Percentiles rank a stretch among this genome's conserved stretches.
Conservation (phyloP, 106 monocot species). For the Dioscorea alata region DNA sequence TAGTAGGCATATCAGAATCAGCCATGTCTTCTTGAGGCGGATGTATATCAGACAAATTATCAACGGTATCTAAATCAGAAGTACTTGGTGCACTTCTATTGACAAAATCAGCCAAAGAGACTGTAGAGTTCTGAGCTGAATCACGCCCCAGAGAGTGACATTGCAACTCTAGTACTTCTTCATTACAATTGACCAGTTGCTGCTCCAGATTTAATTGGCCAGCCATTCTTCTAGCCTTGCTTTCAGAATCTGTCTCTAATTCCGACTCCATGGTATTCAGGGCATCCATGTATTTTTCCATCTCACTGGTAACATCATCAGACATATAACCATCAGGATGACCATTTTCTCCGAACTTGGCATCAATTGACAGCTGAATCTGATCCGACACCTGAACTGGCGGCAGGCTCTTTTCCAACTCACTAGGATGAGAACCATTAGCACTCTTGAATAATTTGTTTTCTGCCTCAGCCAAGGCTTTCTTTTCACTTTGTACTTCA, state of each 20-base stretch:
- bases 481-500: constrained; percentile 6
- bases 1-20: constrained; percentile 4
- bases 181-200: constrained; percentile 2
- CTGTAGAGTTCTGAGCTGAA: constrained; percentile 6
- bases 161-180: constrained; percentile 8
- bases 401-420: constrained; percentile 6
- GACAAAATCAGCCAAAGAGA: not conserved
- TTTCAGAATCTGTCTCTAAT: constrained; percentile 56
- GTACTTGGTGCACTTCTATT: constrained; percentile 4
- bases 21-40: not conserved
- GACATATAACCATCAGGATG: constrained; percentile 35
- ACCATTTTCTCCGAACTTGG: constrained; percentile 28
- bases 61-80: constrained; percentile 9
- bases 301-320: constrained; percentile 73
- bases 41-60: constrained; percentile 4
- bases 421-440: constrained; percentile 1
- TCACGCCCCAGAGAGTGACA: constrained; percentile 18
- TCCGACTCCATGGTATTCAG: constrained; percentile 68
- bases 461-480: constrained; percentile 11
- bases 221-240: constrained; percentile 21
- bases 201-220: constrained; percentile 12
- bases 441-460: not conserved
- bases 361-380: constrained; percentile 15
- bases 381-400: not conserved
- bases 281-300: constrained; percentile 86